These are phyloP conservation scores for Coemansia sp. DNA, from an alignment of 192 early-diverging fungal species.

Conservation along the genomic window DNA sequence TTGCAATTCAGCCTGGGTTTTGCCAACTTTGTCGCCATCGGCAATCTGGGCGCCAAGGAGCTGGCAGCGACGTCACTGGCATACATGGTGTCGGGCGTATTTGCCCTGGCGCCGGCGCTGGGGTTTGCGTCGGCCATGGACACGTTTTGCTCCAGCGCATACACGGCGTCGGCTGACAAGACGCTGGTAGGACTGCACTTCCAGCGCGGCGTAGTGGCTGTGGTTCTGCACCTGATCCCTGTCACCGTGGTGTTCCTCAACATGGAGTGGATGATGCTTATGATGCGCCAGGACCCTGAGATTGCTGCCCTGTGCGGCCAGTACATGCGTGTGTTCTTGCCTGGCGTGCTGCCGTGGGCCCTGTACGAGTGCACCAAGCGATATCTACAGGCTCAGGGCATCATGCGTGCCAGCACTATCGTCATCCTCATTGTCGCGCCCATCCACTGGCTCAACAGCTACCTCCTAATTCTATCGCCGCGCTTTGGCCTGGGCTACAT, in stretches of 20 bases:
- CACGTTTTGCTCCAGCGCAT: conserved; percentile 76
- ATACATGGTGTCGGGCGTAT: conserved; percentile 63
- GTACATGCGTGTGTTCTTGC: conserved; percentile 68
- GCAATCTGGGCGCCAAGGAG: conserved; percentile 66
- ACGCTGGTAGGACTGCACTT: conserved; percentile 71
- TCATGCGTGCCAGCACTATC: conserved; percentile 82
- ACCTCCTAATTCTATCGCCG: conserved; percentile 74
- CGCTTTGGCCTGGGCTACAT: conserved; percentile 70
- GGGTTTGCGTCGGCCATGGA: conserved; percentile 76
- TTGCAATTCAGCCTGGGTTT: conserved; percentile 68
- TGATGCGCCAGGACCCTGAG: conserved; percentile 73
- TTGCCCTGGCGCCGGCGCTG: conserved; percentile 67
- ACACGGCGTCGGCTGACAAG: conserved; percentile 66
- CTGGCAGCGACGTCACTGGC: conserved; percentile 72
- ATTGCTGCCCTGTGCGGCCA: conserved; percentile 69
- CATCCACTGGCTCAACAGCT: conserved; percentile 76
- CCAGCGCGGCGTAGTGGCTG: conserved; percentile 80
- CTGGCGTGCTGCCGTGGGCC: conserved; percentile 76
- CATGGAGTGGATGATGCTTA: conserved; percentile 68
- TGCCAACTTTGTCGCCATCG: conserved; percentile 64
- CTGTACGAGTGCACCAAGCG: conserved; percentile 84
- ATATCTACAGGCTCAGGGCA: conserved; percentile 89
- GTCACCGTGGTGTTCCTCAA: conserved; percentile 72
- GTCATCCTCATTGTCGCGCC: conserved; percentile 72
- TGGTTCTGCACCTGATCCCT: conserved; percentile 68